Base-by-base conservation (phyloP, 805 yeast species). In the Metschnikowia hibisci region DNA sequence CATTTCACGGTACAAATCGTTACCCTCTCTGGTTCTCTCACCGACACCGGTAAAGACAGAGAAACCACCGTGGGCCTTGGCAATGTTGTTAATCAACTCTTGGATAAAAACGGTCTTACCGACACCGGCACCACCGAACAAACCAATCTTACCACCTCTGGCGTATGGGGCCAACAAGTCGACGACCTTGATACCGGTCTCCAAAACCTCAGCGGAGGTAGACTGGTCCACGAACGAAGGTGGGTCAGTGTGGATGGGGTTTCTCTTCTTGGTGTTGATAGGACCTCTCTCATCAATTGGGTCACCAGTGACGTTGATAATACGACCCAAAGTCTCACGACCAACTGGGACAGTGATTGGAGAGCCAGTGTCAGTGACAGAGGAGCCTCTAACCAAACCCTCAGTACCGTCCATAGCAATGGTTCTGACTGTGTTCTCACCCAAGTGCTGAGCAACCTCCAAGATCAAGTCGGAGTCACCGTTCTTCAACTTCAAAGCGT, bases 71-170 rank as follows among this genome's bases (percentile, higher is more conserved):
- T 91, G 98, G 67, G 99, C 98, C 82, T 91, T 93, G 72, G 99
- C 99, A 69, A 91, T 93, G 83, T 91, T 91, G 90, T 93, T 91
- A 76, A 91, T 91, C 80, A 91, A 83, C 80, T 91, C 99, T 82
- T 91, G 99, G 78, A 91, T 91, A 79, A 91, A 91, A 55, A 91
- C 99, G 75, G 99, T 91, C 78, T 91, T 91, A 79, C 99, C 99
- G 87, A 91, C 99, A 91, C 99, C 99, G 75, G 99, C 99, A 91
- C 99, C 99, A 81, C 99, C 99, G 86, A 91, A 91, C 69, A 91
- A 84, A 84, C 99, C 99, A 88, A 91, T 91, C 84, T 91, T 91
- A 87, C 99, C 99, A 87, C 99, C 99, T 87, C 97, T 89, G 71
- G 99, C 98, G 81, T 91, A 91, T 62, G 99, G 99, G 62, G 99